A percentile compares a stretch with the other conserved stretches of the same genome.
Evolutionary conservation across 148 eudicot species (phyloP).

Genomic region (Rhododendron henanense): DNA sequence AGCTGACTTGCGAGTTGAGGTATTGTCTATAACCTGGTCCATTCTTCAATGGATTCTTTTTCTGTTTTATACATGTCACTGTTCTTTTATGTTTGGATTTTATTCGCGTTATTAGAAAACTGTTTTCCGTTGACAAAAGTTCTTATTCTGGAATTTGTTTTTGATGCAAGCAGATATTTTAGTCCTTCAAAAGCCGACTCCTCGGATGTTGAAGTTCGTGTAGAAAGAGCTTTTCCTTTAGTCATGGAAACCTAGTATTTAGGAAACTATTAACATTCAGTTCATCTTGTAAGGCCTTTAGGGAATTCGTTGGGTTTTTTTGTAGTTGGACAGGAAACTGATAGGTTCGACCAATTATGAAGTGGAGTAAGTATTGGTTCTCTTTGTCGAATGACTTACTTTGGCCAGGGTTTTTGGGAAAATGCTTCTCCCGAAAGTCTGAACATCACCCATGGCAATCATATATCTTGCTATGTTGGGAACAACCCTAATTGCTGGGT

Average conservation of each 20-base stretch:
- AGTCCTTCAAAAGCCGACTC: slow-evolving; percentile 1
- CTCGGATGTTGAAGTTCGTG: background rate
- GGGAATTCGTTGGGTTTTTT: no score
- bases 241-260: background rate
- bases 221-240: background rate
- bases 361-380: background rate
- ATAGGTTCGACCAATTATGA: background rate
- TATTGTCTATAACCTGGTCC: slow-evolving; percentile 9
- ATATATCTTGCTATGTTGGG: background rate
- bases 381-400: background rate
- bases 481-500: background rate
- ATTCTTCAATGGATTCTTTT: background rate
- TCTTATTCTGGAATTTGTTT: background rate
- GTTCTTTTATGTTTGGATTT: background rate
- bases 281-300: background rate
- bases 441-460: background rate
- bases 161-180: background rate
- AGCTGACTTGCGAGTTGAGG: slow-evolving; percentile 35
- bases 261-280: background rate
- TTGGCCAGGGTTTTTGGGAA: background rate
- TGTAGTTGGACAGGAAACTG: background rate
- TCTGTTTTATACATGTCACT: background rate
- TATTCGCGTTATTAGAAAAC: background rate
- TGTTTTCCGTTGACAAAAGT: background rate
- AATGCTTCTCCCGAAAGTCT: background rate